These are phyloP conservation scores for Suillus bovinus DNA, from an alignment of 768 basidiomycete species.

Conservation along the genomic window DNA sequence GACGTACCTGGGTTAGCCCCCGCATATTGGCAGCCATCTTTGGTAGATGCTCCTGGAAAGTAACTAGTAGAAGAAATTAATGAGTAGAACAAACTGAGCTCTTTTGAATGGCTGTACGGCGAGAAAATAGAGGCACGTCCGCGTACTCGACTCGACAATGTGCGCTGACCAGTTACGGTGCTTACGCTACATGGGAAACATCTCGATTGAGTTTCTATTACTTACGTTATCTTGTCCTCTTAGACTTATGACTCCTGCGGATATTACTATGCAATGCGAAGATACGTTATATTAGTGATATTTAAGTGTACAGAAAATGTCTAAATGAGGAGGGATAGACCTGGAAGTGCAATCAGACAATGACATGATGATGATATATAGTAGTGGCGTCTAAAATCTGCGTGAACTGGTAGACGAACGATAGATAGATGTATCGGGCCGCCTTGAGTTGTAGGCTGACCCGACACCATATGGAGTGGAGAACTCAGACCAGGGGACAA, in stretches of 20 bases:
- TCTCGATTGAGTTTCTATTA: neutral
- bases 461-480: constrained; percentile 52
- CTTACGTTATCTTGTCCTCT: neutral
- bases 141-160: neutral
- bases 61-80: neutral
- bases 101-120: neutral
- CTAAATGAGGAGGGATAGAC: constrained; percentile 12
- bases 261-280: constrained; percentile 10
- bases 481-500: constrained; percentile 52
- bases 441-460: constrained; percentile 54
- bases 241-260: neutral
- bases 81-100: neutral
- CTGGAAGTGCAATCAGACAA: constrained; percentile 13
- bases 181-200: constrained; percentile 1
- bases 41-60: neutral
- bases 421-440: constrained; percentile 62
- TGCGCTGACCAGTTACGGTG: neutral
- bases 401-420: constrained; percentile 38
- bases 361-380: neutral
- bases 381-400: constrained; percentile 27
- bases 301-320: constrained; percentile 20
- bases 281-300: constrained; percentile 18
- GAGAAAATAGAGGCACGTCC: too few species aligned
- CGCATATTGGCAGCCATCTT: constrained; percentile 89
- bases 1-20: constrained; percentile 83